Evolutionary conservation across 129 eudicot genomes (phyloP).

Genomic region (Artemisia argyi): DNA sequence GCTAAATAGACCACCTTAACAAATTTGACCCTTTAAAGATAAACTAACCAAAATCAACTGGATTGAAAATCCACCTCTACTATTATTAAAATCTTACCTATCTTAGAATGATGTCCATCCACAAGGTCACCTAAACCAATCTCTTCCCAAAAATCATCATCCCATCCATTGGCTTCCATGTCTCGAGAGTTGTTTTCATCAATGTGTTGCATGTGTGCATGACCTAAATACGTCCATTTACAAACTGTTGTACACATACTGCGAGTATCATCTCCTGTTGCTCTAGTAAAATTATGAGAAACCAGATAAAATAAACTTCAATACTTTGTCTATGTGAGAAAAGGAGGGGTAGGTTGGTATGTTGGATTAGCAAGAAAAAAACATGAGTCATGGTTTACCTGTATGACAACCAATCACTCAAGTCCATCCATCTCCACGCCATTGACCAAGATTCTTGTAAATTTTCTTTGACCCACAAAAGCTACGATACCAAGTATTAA

Average conservation of each 20-base stretch:
- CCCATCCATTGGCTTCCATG: constrained; percentile 99
- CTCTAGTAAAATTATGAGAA: constrained; percentile 51
- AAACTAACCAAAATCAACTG: no score
- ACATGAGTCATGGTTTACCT: constrained; percentile 43
- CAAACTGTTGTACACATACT: constrained; percentile 98
- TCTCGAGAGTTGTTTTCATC: constrained; percentile 62
- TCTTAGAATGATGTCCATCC: constrained; percentile 96
- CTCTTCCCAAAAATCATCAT: constrained; percentile 98
- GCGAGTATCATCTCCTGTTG: constrained; percentile 97
- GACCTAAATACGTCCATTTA: constrained; percentile 99
- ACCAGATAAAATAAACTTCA: constrained; percentile 10
- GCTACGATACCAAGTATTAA: constrained; percentile 44
- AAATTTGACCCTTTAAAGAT: background rate
- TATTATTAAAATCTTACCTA: constrained; percentile 49
- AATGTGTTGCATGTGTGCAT: constrained; percentile 87
- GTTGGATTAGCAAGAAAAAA: background rate
- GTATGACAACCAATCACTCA: constrained; percentile 97
- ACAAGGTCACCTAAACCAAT: constrained; percentile 91
- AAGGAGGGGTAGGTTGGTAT: background rate
- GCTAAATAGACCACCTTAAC: no score
- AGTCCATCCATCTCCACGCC: constrained; percentile 99
- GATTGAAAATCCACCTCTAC: background rate
- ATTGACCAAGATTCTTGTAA: constrained; percentile 96
- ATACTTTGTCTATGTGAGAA: constrained; percentile 5
- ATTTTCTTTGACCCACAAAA: constrained; percentile 98